A percentile compares a stretch with the other conserved stretches of the same genome.
Evolutionary conservation across 2,329 filamentous ascomycete species (phyloP).

Genomic region (Trichoderma harzianum): DNA sequence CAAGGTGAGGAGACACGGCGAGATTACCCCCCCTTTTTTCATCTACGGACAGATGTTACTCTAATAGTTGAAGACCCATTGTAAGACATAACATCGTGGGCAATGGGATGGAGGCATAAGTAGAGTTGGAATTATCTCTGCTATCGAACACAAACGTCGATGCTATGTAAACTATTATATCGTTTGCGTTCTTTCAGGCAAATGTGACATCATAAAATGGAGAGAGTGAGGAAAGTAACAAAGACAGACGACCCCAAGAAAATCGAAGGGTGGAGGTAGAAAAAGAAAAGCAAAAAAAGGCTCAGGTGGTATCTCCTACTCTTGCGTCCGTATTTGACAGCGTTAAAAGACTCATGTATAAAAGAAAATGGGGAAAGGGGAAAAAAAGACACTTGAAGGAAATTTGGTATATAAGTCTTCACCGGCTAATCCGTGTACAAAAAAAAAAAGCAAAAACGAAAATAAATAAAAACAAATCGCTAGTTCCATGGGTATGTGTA

Average conservation of each 20-base stretch:
- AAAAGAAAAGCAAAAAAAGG: neutral
- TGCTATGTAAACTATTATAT: conserved; percentile 1
- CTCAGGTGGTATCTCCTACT: conserved; percentile 19
- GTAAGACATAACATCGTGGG: neutral
- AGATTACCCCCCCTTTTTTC: neutral
- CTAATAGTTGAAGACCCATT: neutral
- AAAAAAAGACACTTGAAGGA: neutral
- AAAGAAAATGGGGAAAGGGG: neutral
- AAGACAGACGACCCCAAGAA: neutral
- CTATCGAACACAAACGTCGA: neutral
- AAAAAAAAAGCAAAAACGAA: neutral
- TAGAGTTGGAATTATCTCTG: neutral
- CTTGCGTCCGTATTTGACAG: conserved; percentile 19
- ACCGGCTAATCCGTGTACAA: neutral
- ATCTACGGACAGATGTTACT: neutral
- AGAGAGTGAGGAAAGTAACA: neutral
- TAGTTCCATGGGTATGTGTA: conserved; percentile 9
- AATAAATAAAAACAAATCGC: neutral
- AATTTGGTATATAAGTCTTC: conserved; percentile 8
- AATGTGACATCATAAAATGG: neutral
- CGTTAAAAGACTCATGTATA: neutral
- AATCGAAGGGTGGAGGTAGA: neutral
- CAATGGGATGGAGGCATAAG: neutral
- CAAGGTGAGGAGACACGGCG: neutral
- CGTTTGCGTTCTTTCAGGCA: neutral